Base-by-base conservation (phyloP, 2,329 filamentous ascomycete species). In the Diaporthe velutina region DNA sequence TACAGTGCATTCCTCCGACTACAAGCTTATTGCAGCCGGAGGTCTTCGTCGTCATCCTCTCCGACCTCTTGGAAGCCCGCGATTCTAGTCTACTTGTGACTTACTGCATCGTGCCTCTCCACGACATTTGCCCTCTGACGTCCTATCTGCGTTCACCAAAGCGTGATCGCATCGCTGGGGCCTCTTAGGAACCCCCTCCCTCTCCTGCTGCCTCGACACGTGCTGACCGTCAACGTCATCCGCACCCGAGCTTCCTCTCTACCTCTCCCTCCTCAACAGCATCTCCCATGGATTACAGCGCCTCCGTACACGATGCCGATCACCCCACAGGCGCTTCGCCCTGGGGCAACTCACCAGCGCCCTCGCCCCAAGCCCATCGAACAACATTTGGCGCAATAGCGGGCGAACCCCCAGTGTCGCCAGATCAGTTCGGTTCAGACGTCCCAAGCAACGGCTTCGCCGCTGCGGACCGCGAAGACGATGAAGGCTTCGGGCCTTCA, bases 271-370 rank as follows among this genome's bases (percentile, higher is more conserved):
- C 19, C 30, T 28, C 45, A 19, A 35, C 30, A 40, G 38, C 52
- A 50, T 42, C 42, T 33, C 42, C 80, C 77, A 91, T 91, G 90
- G 90, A 91, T 83, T 91, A 91, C 82, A 88, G 87, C 81, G 82
- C 88, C 76, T 87, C 89, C 19, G 88, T 90, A 78, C 80, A 86
- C 80, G 89, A 91, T 78, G 83, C 84, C 70, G 90, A 91, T 60
- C 86, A 90, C 77, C 85, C 87, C 25, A 84, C 83, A 60, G 88
- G 85, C 74, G 85, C 84, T 75, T 90, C 89, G 42, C 89, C 90
- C 2, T 91, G 90, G 89, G 89, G 88, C 19, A 87, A 85, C 74
- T 89, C 88, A 42, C 89, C 89, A 7, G 83, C 84, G 33, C 84
- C 86, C 22, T 89, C 89, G 28, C 88, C 89, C 40, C 83, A 84